Base-by-base conservation (phyloP, 768 basidiomycete genomes). In the Tricholoma sp. region DNA sequence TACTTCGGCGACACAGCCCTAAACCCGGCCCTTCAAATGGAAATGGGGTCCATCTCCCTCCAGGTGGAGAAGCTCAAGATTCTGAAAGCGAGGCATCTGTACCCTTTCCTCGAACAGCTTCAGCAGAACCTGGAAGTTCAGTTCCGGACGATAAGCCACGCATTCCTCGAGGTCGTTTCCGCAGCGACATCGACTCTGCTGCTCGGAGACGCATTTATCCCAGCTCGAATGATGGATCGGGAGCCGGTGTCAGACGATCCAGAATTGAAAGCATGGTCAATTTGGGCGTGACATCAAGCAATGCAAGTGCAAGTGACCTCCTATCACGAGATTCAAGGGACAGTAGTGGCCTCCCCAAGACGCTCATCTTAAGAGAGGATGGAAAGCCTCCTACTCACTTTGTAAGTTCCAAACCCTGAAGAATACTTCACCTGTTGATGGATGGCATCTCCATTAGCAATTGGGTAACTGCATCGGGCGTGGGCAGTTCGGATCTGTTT, bases 401-500 rank as follows among this genome's bases (percentile, higher is more conserved):
- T 69, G 93, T 94, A 68, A 81, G 93, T 5, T 7, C 50, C 50
- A 54, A 21, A 56, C 61, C 35, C 55, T 56, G 24, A 35, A 31
- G 22, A 31, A 32, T 32, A 12, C 19, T 57, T 45, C 50, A 29
- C 18, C 35, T 46, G 47, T 12, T 59, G 39, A 52, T 51, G 51
- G 56, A 60, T 67, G 24, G 63, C 37, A 43, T 37, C 52, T 9
- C 45, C 55, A 62, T 29, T 67, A 98, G 96, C 94, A 96, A 94
- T 79, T 99, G 18, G 96, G 96, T 29, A 95, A 97, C 71, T 95
- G 93, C 69, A 96, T 99, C 61, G 96, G 96, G 2, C 85, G 91
- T 50, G 96, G 96, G 7, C 96, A 98, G 74, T 98, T 98, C 70
- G 96, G 96, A 27, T 84, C 94, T 8, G 96, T 98, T 5, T 98